Percentiles rank a stretch among this genome's conserved stretches.
phyloP scores from a whole-genome alignment of 805 yeast species.

The Lipomyces japonicus region DNA sequence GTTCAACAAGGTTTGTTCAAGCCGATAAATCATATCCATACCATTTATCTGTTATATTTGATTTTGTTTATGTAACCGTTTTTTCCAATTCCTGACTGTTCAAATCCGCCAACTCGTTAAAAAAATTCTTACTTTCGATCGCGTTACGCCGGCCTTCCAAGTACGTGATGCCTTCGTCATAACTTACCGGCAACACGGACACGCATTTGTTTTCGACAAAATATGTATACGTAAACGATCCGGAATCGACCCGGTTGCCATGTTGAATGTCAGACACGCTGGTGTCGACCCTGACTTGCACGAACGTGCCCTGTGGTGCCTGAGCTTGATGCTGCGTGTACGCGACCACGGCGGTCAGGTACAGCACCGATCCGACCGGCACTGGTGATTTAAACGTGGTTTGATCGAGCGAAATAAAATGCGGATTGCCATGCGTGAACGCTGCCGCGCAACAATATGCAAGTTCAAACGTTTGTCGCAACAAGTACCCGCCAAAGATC shows the following conservation, averaged over 20 bases:
- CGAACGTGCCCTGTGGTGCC: slow-evolving; percentile 58
- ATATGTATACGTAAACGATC: slow-evolving; percentile 84
- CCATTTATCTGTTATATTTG: too few relatives aligned
- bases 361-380: slow-evolving; percentile 88
- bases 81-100: background rate
- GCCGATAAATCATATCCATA: too few relatives aligned
- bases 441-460: slow-evolving; percentile 93
- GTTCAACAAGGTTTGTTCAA: too few relatives aligned
- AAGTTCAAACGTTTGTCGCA: slow-evolving; percentile 88
- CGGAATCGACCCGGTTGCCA: slow-evolving; percentile 63
- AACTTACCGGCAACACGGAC: slow-evolving; percentile 80
- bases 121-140: slow-evolving; percentile 39
- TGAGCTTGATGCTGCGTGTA: slow-evolving; percentile 50
- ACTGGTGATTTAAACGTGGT: slow-evolving; percentile 92
- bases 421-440: slow-evolving; percentile 76
- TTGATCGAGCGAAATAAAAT: slow-evolving; percentile 85
- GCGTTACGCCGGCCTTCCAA: slow-evolving; percentile 90
- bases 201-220: slow-evolving; percentile 55
- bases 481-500: slow-evolving; percentile 91
- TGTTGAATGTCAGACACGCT: slow-evolving; percentile 65
- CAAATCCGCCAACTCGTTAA: slow-evolving; percentile 14
- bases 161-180: slow-evolving; percentile 88
- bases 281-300: slow-evolving; percentile 87
- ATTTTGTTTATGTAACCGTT: slow-evolving; percentile 4
- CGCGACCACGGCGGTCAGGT: slow-evolving; percentile 75